Evolutionary conservation across 2,329 filamentous ascomycete genomes (phyloP), one percentile per base, ranked within the genome.

Genomic region (Dothideomycetes sp.): DNA sequence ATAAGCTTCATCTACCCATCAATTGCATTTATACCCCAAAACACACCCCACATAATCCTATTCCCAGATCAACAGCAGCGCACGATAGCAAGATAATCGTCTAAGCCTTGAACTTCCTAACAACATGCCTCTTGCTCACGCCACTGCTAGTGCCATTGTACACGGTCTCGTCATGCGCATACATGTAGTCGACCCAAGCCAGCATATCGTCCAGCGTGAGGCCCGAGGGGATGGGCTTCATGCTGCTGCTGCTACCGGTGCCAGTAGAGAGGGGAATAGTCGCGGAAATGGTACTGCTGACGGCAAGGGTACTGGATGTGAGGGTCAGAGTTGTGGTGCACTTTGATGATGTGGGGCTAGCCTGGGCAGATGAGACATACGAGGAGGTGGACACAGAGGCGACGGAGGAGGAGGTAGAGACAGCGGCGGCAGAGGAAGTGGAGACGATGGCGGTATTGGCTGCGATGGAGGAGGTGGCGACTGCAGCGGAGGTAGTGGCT

Each of bases 111-210:
- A 27, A 27, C 22, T 27, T 7, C 22, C 12, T 27, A 12, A 12
- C n/a, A n/a, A n/a, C 7, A 7, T 27, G 22, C 22, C 22, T 27
- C 22, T 27, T 27, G 22, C 7, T 7, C 7, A 27, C 22, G 12
- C 22, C 22, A 27, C 7, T 27, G 12, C 7, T 12, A 12, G 7
- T 27, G 22, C 7, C 22, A 27, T 27, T 27, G 7, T 12, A 27
- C 12, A 12, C 12, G 22, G 22, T 27, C 22, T 27, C 22, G 22
- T 27, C 22, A 7, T 27, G 22, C 22, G n/a, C 33, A 9, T 17
- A 12, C 9, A 48, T 19, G 36, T 46, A 49, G 19, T 39, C 34
- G 32, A 51, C 46, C 50, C 50, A 51, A 15, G 47, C 47, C 12
- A 52, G 41, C 34, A 48, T 39, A 19, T 51, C 32, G 32, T 43